phyloP scores from a whole-genome alignment of 176 grass and related monocot genomes.

The Zea luxurians region DNA sequence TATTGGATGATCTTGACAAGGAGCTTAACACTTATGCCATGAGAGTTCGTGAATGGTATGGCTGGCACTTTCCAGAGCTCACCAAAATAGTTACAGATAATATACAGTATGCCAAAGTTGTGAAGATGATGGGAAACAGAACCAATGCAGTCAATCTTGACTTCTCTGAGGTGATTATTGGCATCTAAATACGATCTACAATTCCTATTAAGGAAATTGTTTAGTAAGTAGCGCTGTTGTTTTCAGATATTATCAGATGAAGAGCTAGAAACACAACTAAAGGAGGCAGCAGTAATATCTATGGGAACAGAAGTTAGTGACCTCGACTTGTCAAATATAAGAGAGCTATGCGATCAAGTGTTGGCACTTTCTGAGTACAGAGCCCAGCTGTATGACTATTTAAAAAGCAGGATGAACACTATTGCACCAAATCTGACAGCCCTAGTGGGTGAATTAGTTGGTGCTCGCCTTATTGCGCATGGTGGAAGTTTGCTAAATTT shows the following conservation, averaged over 20 bases:
- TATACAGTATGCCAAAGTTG: conserved; percentile 56
- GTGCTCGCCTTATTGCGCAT: conserved; percentile 90
- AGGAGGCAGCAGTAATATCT: conserved; percentile 88
- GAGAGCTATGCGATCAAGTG: conserved; percentile 87
- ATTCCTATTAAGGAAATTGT: neutral
- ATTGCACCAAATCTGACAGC: conserved; percentile 96
- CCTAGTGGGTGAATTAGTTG: conserved; percentile 94
- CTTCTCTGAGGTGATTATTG: conserved; percentile 74
- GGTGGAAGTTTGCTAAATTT: conserved; percentile 94
- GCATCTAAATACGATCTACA: neutral
- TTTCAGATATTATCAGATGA: conserved; percentile 72
- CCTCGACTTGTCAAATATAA: conserved; percentile 81
- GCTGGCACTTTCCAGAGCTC: conserved; percentile 92
- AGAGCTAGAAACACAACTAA: conserved; percentile 73
- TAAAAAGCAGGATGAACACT: conserved; percentile 93
- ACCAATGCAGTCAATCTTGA: conserved; percentile 69
- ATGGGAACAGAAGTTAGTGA: conserved; percentile 98
- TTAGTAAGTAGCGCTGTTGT: conserved; percentile 5
- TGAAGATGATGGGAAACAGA: conserved; percentile 81
- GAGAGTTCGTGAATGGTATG: conserved; percentile 93
- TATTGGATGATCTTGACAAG: conserved; percentile 92
- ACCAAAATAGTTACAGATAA: conserved; percentile 80
- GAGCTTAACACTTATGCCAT: conserved; percentile 89
- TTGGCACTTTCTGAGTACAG: conserved; percentile 93
- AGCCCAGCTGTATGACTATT: conserved; percentile 77